A percentile compares a stretch with the other conserved stretches of the same genome.
These are phyloP conservation scores for Gossypium lobatum DNA, from an alignment of 441 rosid species.

Conservation along the genomic window DNA sequence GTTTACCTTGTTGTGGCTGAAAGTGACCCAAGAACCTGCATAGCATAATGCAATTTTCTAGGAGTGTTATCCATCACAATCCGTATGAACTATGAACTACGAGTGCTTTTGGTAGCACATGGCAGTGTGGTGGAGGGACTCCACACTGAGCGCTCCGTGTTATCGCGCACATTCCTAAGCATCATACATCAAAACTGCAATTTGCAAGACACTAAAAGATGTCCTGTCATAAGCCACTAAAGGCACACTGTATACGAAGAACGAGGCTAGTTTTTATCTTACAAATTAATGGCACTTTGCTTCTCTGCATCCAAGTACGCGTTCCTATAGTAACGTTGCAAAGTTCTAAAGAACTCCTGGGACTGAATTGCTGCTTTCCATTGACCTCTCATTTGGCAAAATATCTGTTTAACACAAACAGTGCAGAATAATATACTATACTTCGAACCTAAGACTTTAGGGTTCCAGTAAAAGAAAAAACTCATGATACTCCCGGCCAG, in stretches of 20 bases:
- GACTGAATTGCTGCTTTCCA: slow-evolving; percentile 82
- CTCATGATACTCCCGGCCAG: not conserved
- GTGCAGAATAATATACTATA: slow-evolving; percentile 9
- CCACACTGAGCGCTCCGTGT: not conserved
- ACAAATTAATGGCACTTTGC: slow-evolving; percentile 75
- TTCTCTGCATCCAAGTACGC: slow-evolving; percentile 70
- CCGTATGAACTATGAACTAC: not conserved
- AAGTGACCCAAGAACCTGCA: slow-evolving; percentile 91
- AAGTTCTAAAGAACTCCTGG: slow-evolving; percentile 62
- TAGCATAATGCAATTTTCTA: slow-evolving; percentile 17
- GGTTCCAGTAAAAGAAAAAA: not conserved
- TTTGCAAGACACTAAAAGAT: not conserved
- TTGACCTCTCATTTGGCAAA: slow-evolving; percentile 74
- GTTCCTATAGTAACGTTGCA: slow-evolving; percentile 72
- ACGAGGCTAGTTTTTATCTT: slow-evolving; percentile 19
- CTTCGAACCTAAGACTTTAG: not conserved
- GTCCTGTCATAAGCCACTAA: not conserved
- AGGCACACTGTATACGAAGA: not conserved
- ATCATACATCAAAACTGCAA: not conserved
- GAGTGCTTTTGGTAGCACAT: not conserved
- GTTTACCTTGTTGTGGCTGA: slow-evolving; percentile 78
- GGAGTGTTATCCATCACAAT: not conserved
- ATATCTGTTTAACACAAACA: slow-evolving; percentile 38
- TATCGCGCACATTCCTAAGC: not conserved
- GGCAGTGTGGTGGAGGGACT: not conserved